Evolutionary conservation across 2,329 filamentous ascomycete genomes (phyloP).

Genomic region (Pleomassaria siparia): DNA sequence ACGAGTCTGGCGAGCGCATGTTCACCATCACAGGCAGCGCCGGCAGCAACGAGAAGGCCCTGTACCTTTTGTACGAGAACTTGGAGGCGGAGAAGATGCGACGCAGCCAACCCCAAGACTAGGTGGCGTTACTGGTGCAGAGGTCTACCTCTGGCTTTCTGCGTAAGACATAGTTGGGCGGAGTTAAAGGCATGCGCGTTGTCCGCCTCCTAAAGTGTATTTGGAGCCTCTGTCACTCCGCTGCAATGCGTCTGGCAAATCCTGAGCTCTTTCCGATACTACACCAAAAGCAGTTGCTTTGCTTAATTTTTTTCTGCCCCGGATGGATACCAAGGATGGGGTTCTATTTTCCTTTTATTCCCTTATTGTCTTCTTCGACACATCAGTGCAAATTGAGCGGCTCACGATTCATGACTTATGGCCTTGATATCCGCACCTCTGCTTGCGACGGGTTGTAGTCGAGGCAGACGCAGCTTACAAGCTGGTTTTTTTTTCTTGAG

Average conservation of each 20-base stretch:
- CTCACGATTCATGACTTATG: slow-evolving; percentile 48
- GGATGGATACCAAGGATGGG: slow-evolving; percentile 38
- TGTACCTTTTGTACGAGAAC: slow-evolving; percentile 98
- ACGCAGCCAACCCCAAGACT: slow-evolving; percentile 71
- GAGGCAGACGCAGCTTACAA: slow-evolving; percentile 22
- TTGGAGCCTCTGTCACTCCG: slow-evolving; percentile 7
- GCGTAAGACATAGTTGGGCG: slow-evolving; percentile 4
- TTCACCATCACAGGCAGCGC: slow-evolving; percentile 98
- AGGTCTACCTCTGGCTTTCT: not conserved
- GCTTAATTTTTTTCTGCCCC: slow-evolving; percentile 33
- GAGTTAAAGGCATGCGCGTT: slow-evolving; percentile 7
- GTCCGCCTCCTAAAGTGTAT: slow-evolving; percentile 7
- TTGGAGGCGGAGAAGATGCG: slow-evolving; percentile 99
- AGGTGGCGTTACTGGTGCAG: slow-evolving; percentile 10
- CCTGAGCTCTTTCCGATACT: slow-evolving; percentile 1
- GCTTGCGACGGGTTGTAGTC: slow-evolving; percentile 25
- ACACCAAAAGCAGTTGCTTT: slow-evolving; percentile 35
- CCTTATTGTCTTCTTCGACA: slow-evolving; percentile 33
- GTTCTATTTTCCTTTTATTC: slow-evolving; percentile 34
- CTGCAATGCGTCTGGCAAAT: slow-evolving; percentile 7
- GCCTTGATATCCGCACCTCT: slow-evolving; percentile 42
- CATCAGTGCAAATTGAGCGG: slow-evolving; percentile 41
- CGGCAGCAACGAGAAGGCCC: slow-evolving; percentile 89
- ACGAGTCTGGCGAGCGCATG: slow-evolving; percentile 98
- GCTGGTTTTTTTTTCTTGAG: slow-evolving; percentile 25